Base-by-base conservation (phyloP, 2,329 filamentous ascomycete genomes). In the Pseudocercospora eumusae region DNA sequence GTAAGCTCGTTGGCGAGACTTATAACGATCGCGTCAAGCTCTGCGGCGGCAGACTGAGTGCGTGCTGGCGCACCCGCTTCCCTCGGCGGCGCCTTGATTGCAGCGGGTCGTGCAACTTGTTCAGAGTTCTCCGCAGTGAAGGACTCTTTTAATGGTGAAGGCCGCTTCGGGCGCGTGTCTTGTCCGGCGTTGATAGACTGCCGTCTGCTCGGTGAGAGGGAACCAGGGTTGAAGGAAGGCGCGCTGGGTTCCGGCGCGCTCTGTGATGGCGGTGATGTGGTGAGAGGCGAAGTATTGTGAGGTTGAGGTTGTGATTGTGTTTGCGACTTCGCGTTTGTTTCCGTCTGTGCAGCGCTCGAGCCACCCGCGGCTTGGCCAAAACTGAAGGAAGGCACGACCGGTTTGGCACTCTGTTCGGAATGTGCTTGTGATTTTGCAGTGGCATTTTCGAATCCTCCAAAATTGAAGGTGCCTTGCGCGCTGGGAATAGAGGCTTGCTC, bases 1-100 rank as follows among this genome's bases (percentile, higher is more conserved):
- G 78, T 71, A 15, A 81, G 54, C 47, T 75, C 74, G 4, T 68
- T 64, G 4, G 78, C 74, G n/a, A 81, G 68, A 25, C 66, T 66
- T 5, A 64, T 59, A 31, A 75, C 62, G 21, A 74, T 66, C 9
- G 69, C 58, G 50, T 72, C 69, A 15, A 74, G 71, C 56, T 74
- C 70, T 8, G 64, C 42, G 23, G 56, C 53, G n/a, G 60, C 52
- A 18, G 62, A 40, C 47, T 64, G 42, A 59, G 59, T 49, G 47
- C 65, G 42, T 49, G 62, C 58, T 55, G 62, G 58, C 10, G 59
- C 44, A 33, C 42, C 21, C 9, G 33, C 40, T 4, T 36, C n/a
- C 7, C 25, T 40, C 18, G 42, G 18, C 25, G 62, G 21, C 18
- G 59, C 55, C 33, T 64, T 62, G 7, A 58, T 60, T 15, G 54